These are phyloP conservation scores for Neotropicomus parvogracilis DNA, from an alignment of 1,284 basidiomycete species.

Conservation along the genomic window DNA sequence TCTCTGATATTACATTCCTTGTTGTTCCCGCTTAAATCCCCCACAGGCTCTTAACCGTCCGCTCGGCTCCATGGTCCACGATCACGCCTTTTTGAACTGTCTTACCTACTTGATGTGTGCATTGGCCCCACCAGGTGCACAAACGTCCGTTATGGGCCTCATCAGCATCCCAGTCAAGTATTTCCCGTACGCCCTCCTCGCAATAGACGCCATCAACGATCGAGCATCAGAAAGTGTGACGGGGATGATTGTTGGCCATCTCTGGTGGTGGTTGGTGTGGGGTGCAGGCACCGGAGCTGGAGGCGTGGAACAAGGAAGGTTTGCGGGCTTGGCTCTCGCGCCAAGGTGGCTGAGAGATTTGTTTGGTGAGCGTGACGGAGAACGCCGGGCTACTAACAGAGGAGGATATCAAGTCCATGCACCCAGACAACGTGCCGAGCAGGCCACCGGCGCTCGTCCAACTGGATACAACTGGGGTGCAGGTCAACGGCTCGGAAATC, in stretches of 20 bases:
- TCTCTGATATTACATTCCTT: slow-evolving; percentile 6
- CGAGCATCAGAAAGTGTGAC: slow-evolving; percentile 65
- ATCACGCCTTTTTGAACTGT: slow-evolving; percentile 64
- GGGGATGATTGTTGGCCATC: slow-evolving; percentile 72
- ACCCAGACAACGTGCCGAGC: slow-evolving; percentile 34
- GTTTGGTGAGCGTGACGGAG: slow-evolving; percentile 33
- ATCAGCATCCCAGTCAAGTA: slow-evolving; percentile 68
- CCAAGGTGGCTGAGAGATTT: slow-evolving; percentile 38
- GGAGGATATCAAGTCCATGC: slow-evolving; percentile 26
- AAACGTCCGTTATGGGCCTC: slow-evolving; percentile 73
- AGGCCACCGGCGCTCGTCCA: slow-evolving; percentile 18
- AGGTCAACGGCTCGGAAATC: slow-evolving; percentile 39
- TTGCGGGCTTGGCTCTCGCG: slow-evolving; percentile 32
- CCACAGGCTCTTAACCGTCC: slow-evolving; percentile 67
- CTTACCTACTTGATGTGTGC: slow-evolving; percentile 66
- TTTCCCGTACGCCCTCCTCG: slow-evolving; percentile 74
- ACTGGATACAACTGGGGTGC: slow-evolving; percentile 41
- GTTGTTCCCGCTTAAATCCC: slow-evolving; percentile 14
- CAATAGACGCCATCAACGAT: slow-evolving; percentile 63
- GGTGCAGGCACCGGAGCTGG: slow-evolving; percentile 35
- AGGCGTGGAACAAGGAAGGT: slow-evolving; percentile 27
- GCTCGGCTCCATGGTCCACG: slow-evolving; percentile 54
- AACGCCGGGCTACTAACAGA: slow-evolving; percentile 13
- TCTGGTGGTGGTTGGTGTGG: slow-evolving; percentile 75
- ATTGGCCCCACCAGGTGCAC: slow-evolving; percentile 61